Evolutionary conservation across 208 protist genomes (phyloP), one percentile per base, ranked within the genome.

Genomic region (Crithidia sp.): DNA sequence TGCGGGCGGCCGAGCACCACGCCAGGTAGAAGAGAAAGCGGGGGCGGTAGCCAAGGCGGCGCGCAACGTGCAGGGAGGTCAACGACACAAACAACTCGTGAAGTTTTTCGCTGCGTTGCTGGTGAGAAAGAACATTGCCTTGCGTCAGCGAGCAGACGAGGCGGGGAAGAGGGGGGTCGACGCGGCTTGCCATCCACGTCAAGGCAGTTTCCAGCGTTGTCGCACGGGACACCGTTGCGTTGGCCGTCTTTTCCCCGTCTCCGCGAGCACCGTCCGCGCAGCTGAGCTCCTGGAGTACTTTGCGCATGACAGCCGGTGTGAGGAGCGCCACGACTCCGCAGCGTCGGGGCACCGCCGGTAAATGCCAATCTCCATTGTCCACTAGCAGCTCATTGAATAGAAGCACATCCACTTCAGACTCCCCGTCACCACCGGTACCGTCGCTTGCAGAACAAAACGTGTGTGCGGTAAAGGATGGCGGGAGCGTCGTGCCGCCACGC

Each of bases 1-100:
- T 68, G 63, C 63, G 63, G 2, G 63, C 5, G 6, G 45, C 19
- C 13, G 62, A 4, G 62, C 62, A 67, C 62, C 62, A 67, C 62
- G 62, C 45, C 3, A 45, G 47, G 49, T 45, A 43, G 5, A 67
- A 36, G 9, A 57, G 7, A 19, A 47, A 54, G 9, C 12, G 14
- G 2, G 60, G 60, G 12, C 16, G 41, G 44, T 65, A 54, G 43
- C 60, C 10, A 7, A 54, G 16, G 2, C 44, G 60, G 0, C 9
- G 13, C 7, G 13, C 17, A 8, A 50, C 58, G 28, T 49, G 7
- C 45, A 13, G 45, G 0, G 45, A 49, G 0, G 12, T 49, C 45
- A 49, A 7, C 45, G 45, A 7, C 12, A 49, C 45, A 7, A 40
- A 14, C 2, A 16, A 28, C 5, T 41, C 16, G 37, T 61, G 44